Evolutionary conservation across 2,329 filamentous ascomycete genomes (phyloP).

Genomic region (Teratosphaeria nubilosa): DNA sequence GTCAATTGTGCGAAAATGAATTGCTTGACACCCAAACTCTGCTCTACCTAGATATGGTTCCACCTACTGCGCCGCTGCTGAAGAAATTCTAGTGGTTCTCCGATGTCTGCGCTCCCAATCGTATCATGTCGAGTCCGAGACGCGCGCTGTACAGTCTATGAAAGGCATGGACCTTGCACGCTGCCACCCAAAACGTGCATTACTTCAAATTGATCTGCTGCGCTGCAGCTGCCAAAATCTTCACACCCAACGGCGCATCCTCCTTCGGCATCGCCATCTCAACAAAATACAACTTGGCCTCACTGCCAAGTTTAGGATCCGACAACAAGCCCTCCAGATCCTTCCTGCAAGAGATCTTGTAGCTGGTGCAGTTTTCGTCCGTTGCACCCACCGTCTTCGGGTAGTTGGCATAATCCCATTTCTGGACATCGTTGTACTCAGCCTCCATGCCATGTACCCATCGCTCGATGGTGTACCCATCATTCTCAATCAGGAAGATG

Average conservation of each 20-base stretch:
- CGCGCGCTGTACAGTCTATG: not conserved
- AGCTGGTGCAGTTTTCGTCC: slow-evolving; percentile 51
- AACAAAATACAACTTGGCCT: not conserved
- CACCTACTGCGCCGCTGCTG: not conserved
- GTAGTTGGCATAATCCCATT: slow-evolving; percentile 27
- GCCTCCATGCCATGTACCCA: slow-evolving; percentile 45
- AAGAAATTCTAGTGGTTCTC: too few species aligned
- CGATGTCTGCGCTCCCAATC: too few species aligned
- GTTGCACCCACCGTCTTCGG: slow-evolving; percentile 57
- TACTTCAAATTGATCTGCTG: not conserved
- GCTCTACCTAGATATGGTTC: too few species aligned
- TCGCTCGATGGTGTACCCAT: slow-evolving; percentile 37
- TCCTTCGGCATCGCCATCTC: not conserved
- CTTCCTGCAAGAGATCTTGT: slow-evolving; percentile 51
- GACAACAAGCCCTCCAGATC: slow-evolving; percentile 57
- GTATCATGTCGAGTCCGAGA: too few species aligned
- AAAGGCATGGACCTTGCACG: not conserved
- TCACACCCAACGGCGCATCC: not conserved
- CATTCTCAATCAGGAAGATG: slow-evolving; percentile 33
- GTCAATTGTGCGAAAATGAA: not conserved
- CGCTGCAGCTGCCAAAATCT: not conserved
- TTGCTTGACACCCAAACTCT: not conserved
- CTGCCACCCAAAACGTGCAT: too few species aligned
- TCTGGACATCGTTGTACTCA: slow-evolving; percentile 41
- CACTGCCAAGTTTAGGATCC: slow-evolving; percentile 36